Conservation (phyloP, 495 filamentous ascomycete genomes). For the Neurospora sp. region DNA sequence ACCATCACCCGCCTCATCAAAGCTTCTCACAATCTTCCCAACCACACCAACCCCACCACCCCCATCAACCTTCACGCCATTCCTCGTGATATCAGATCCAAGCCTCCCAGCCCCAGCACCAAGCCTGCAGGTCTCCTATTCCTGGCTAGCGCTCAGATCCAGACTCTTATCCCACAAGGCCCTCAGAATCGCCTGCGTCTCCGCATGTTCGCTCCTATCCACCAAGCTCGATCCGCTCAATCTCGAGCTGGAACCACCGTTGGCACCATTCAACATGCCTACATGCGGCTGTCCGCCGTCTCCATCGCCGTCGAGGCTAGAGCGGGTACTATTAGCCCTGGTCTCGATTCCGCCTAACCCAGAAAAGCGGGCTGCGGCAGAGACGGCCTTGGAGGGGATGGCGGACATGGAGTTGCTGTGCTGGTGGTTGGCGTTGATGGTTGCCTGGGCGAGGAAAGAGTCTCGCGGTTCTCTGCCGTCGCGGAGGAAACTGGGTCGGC, state of each 20-base stretch:
- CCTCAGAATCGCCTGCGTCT: slow-evolving; percentile 34
- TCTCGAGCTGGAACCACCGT: slow-evolving; percentile 17
- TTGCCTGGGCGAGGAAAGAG: background rate
- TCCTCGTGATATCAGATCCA: background rate
- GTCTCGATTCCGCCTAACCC: background rate
- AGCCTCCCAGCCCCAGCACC: background rate
- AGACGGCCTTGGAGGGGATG: background rate
- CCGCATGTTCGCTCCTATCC: slow-evolving; percentile 33
- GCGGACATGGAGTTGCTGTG: slow-evolving; percentile 4
- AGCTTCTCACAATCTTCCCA: background rate
- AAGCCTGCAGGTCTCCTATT: slow-evolving; percentile 19
- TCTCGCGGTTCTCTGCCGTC: background rate
- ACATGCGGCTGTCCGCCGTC: background rate
- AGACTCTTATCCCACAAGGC: slow-evolving; percentile 46
- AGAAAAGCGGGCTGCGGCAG: background rate
- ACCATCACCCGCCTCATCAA: background rate
- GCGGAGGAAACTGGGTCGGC: background rate
- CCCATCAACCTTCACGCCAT: background rate
- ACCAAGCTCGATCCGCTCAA: slow-evolving; percentile 34
- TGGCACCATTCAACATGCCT: background rate
- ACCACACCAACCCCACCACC: background rate
- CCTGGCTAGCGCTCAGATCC: slow-evolving; percentile 41
- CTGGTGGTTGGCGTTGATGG: background rate
- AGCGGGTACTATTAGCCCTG: slow-evolving; percentile 17
- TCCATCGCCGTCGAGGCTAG: slow-evolving; percentile 28